Evolutionary conservation across 164 flowering plant genomes (phyloP).

Genomic region (Saururus chinensis): DNA sequence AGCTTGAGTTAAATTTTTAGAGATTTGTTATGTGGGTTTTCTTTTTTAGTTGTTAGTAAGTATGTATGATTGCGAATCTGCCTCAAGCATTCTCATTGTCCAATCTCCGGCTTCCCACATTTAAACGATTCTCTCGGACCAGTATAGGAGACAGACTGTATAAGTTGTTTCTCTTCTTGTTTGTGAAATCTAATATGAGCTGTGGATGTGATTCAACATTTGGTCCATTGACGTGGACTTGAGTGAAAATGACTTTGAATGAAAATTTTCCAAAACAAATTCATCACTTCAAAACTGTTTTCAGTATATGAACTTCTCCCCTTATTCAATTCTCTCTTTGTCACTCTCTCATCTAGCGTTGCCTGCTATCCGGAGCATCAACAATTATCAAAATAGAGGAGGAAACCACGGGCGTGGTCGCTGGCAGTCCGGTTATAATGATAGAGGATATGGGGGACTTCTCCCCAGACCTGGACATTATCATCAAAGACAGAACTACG

Average conservation of each 20-base stretch:
- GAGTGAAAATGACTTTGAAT: neutral
- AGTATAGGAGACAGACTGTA: too few species aligned
- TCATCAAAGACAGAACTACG: constrained; percentile 55
- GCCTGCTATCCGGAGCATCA: constrained; percentile 46
- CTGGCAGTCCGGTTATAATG: constrained; percentile 39
- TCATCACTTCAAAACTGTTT: constrained; percentile 2
- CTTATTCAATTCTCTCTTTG: neutral
- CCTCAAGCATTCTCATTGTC: too few species aligned
- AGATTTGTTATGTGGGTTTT: too few species aligned
- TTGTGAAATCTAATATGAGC: too few species aligned
- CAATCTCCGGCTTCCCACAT: too few species aligned
- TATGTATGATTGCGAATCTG: too few species aligned
- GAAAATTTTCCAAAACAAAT: neutral
- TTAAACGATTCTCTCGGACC: too few species aligned
- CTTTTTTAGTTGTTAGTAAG: too few species aligned
- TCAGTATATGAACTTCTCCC: neutral
- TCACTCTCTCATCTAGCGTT: constrained; percentile 35
- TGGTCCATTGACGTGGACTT: too few species aligned
- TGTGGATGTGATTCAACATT: too few species aligned
- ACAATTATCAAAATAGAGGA: constrained; percentile 37
- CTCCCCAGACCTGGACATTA: constrained; percentile 83
- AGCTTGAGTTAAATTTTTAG: too few species aligned
- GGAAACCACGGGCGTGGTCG: constrained; percentile 77
- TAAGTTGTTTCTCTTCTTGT: too few species aligned
- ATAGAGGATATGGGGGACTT: constrained; percentile 74